Evolutionary conservation across 1,284 basidiomycete species (phyloP), one percentile per base, ranked within the genome.

Genomic region (Moesziomyces parantarcticus): DNA sequence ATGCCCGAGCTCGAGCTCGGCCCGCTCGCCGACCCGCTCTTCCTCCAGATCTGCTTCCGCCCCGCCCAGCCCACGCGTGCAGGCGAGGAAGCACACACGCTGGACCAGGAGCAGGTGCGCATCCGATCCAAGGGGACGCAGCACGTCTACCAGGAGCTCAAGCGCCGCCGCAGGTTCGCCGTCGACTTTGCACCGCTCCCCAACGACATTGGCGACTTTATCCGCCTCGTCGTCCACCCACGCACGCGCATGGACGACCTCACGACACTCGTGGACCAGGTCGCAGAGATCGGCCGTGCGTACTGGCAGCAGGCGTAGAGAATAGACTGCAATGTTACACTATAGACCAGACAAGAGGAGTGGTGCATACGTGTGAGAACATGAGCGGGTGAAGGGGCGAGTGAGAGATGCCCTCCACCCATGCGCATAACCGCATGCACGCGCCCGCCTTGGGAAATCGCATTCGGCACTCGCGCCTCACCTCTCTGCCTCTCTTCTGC

Each of bases 161-260:
- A 64, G 51, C 39, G 50, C 58, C 58, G 75, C 21, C 46, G 69
- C 14, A 70, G 54, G 52, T 81, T 75, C 48, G 79, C 76, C 5
- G 78, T 80, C 18, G 78, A 81, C 62, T 82, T 81, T 73, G 79
- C 79, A 20, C 79, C 80, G 10, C 50, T 78, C 32, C 70, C 63
- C 7, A 55, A 62, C 22, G 72, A 43, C 6, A 61, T 74, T 40
- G 74, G 75, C 6, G 78, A 81, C 43, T 80, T 54, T 42, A 51
- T 80, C 25, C 59, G 80, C 21, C 51, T 82, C 41, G 78, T 82
- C 25, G 69, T 78, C 7, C 81, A 82, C 54, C 81, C 81, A 11
- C 50, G 61, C 41, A 79, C 72, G 8, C 68, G 58, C 50, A 50
- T 60, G 56, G 46, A 63, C 36, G 66, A 77, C 54, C 54, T 78